These are phyloP conservation scores for Solanum chmielewskii DNA, from an alignment of 257 asterid species.

Conservation along the genomic window DNA sequence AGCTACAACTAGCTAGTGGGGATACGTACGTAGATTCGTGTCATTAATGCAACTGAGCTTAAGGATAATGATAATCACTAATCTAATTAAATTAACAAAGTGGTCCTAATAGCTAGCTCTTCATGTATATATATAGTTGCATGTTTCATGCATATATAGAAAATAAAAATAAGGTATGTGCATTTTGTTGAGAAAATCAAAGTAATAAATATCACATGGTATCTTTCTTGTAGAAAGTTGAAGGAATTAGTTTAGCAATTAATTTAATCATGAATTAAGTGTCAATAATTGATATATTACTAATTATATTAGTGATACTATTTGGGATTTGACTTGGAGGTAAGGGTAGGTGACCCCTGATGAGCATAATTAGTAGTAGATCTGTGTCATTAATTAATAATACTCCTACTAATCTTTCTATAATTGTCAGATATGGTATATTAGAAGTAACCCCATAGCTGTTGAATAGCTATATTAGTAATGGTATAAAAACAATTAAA, in stretches of 20 bases:
- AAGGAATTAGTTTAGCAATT: neutral
- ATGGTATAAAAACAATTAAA: neutral
- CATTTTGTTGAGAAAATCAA: neutral
- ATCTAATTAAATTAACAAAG: neutral
- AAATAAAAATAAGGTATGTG: neutral
- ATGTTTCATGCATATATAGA: neutral
- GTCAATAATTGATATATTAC: neutral
- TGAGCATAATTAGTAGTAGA: neutral
- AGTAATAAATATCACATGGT: neutral
- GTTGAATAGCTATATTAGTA: neutral
- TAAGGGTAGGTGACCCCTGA: neutral
- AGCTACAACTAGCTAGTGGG: neutral
- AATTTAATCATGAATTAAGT: neutral
- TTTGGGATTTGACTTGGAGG: neutral
- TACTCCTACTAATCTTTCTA: neutral
- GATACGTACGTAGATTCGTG: neutral
- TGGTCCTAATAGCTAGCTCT: neutral
- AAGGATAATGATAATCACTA: neutral
- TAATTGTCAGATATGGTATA: neutral
- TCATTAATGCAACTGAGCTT: neutral
- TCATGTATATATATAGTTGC: neutral
- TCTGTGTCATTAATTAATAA: neutral
- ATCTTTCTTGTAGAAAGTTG: neutral
- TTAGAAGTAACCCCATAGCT: neutral
- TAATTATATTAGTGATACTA: neutral